These are phyloP conservation scores for Aristolochia californica DNA, from an alignment of 164 flowering plant species.

Conservation along the genomic window DNA sequence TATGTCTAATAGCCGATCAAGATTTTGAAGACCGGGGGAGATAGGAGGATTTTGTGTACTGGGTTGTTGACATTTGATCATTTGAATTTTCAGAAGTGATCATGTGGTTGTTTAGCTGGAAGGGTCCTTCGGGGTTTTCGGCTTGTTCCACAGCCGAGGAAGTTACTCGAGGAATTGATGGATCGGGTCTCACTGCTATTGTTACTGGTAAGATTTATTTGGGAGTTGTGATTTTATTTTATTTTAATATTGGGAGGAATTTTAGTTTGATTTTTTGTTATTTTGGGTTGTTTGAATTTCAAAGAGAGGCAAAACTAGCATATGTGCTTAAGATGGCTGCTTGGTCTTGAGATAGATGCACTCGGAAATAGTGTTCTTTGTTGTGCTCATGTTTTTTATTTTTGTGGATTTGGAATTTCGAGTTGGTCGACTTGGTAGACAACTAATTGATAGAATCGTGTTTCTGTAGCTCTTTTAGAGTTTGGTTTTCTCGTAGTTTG, in stretches of 20 bases:
- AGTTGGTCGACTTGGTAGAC: no score
- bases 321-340: not conserved
- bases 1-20: no score
- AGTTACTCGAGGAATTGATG: slow-evolving; percentile 69
- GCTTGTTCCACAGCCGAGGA: slow-evolving; percentile 54
- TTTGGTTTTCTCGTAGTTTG: no score
- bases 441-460: no score
- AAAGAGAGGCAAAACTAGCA: not conserved
- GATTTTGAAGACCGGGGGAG: no score
- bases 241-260: not conserved
- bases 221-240: not conserved
- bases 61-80: not conserved
- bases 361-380: not conserved
- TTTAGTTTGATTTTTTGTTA: no score
- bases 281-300: not conserved
- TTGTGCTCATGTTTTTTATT: not conserved
- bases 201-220: slow-evolving; percentile 43
- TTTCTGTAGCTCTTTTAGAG: no score
- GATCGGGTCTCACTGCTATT: slow-evolving; percentile 58
- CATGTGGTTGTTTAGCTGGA: slow-evolving; percentile 46
- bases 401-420: no score
- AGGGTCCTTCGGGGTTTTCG: slow-evolving; percentile 67
- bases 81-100: slow-evolving; percentile 1
- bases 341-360: not conserved
- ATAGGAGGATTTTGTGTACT: no score